Evolutionary conservation across 2,329 filamentous ascomycete species (phyloP), one percentile per base, ranked within the genome.

Genomic region (Fonsecaea monophora): DNA sequence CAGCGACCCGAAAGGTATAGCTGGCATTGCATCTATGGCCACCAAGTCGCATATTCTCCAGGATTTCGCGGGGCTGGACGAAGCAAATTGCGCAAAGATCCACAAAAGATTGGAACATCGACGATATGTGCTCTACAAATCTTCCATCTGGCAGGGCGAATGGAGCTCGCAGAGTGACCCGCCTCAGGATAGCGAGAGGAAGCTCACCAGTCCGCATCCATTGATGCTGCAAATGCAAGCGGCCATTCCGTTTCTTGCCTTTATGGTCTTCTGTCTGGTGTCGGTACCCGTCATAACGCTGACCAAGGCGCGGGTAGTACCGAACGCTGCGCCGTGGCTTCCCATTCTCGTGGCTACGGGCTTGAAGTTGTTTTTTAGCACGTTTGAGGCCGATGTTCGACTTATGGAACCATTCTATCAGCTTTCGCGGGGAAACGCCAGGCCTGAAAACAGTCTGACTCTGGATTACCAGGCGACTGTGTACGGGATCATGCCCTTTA

Each of bases 101-200:
- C 82, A 84, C 68, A 80, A 81, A 67, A 77, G 78, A 66, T 75
- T 84, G 2, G 76, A 77, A 8, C 76, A 82, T 63, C 77, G 82
- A 13, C 79, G 81, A 38, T 84, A 83, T 65, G 80, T 82, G 38
- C 71, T 84, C 10, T 81, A 84, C 73, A 83, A 83, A 71, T 82
- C 80, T 34, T 82, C 81, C 8, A 77, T 84, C 12, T 84, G 82
- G 82, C 82, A 84, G 65, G 82, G 82, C 60, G 82, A 83, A 70
- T 83, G 78, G 64, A 80, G 80, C 54, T 75, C 77, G 32, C 65
- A 70, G 10, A 76, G 61, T 37, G 77, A 78, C 53, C 71, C 75
- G 1, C 54, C 62, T 12, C 68, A 68, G 21, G 70, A 73, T 35
- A 72, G 71, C 53, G 69, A 72, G n/a, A 74, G 73, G 10, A 74